These are phyloP conservation scores for Globisporangium nunn DNA, from an alignment of 352 stramenopile species.

Conservation along the genomic window DNA sequence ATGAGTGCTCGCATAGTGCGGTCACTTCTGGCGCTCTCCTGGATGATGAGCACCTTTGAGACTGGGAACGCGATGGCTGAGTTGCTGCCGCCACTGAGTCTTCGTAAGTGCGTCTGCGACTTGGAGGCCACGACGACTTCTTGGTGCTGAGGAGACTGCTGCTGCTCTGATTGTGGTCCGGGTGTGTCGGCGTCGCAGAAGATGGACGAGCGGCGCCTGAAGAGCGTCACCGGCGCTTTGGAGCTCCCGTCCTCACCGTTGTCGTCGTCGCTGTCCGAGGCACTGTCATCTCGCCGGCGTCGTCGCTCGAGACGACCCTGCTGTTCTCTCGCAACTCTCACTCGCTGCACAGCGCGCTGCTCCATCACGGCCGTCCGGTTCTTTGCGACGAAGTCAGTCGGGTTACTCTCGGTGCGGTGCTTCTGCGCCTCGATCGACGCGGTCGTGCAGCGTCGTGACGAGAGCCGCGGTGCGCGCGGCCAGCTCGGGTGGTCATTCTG, in stretches of 20 bases:
- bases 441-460: constrained; percentile 13
- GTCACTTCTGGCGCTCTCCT: constrained; percentile 1
- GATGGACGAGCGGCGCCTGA: constrained; percentile 29
- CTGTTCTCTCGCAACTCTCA: constrained; percentile 1
- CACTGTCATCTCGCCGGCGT: neutral
- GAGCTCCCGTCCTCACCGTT: neutral
- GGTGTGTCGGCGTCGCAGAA: constrained; percentile 18
- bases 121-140: neutral
- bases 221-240: neutral
- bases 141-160: neutral
- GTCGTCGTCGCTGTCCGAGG: neutral
- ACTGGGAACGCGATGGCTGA: too few relatives aligned
- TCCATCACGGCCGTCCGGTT: constrained; percentile 23
- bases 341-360: constrained; percentile 19
- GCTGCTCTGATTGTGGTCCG: neutral
- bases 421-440: constrained; percentile 4
- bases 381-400: constrained; percentile 19
- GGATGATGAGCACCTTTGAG: neutral
- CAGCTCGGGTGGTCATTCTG: constrained; percentile 29
- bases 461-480: constrained; percentile 33
- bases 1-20: constrained; percentile 23
- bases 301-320: constrained; percentile 4
- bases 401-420: constrained; percentile 12
- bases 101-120: neutral
- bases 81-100: neutral